These are phyloP conservation scores for Colletotrichum sp. DNA, from an alignment of 2,329 filamentous ascomycete genomes.

Conservation along the genomic window DNA sequence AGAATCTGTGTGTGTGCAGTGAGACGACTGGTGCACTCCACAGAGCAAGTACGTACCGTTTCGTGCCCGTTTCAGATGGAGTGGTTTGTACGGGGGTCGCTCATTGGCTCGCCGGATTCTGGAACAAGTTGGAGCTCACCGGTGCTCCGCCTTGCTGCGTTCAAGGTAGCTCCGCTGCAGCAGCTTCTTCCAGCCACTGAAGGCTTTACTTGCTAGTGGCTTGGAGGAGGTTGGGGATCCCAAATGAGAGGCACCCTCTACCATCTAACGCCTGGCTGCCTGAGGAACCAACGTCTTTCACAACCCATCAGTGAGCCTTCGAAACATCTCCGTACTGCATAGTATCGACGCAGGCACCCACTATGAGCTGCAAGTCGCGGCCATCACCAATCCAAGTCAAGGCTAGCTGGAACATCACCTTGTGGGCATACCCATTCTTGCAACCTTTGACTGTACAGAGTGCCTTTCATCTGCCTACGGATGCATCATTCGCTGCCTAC, in stretches of 20 bases:
- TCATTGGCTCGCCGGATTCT: conserved; percentile 16
- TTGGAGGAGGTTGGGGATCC: background rate
- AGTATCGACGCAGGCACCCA: background rate
- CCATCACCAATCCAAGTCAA: background rate
- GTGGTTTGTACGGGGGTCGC: background rate
- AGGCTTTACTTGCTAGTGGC: background rate
- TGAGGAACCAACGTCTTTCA: background rate
- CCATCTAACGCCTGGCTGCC: background rate
- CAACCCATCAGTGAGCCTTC: background rate
- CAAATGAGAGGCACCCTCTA: background rate
- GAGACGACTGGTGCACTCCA: background rate
- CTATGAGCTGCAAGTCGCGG: background rate
- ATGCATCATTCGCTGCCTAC: background rate
- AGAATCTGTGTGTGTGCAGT: background rate
- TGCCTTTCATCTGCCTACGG: background rate
- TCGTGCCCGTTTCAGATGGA: conserved; percentile 18
- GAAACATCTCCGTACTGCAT: background rate
- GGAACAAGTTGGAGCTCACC: conserved; percentile 7
- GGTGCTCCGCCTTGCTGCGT: conserved; percentile 1
- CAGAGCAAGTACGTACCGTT: background rate
- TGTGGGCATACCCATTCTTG: background rate
- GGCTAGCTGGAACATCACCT: background rate
- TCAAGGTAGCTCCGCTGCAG: background rate
- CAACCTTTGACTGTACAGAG: background rate
- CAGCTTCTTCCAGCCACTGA: background rate